Conservation (phyloP, 225 moss, liverwort and hornwort genomes). For the Sphagnum contortum region DNA sequence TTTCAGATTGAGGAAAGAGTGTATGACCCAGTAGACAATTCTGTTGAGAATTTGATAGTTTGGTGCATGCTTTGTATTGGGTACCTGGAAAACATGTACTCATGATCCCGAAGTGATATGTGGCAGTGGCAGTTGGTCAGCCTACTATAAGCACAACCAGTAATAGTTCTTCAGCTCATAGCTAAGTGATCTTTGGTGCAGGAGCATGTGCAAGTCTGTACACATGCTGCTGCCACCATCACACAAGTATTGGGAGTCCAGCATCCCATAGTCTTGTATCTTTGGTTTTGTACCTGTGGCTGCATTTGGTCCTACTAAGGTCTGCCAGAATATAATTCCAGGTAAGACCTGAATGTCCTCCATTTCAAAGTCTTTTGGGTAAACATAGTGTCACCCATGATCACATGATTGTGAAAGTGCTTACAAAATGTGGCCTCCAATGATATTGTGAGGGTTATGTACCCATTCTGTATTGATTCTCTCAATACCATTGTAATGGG, state of each 20-base stretch:
- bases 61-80: too few species aligned
- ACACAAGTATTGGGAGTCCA: slow-evolving; percentile 8
- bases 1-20: too few species aligned
- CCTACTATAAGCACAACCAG: slow-evolving; percentile 16
- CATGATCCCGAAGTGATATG: slow-evolving; percentile 62
- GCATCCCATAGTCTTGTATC: slow-evolving; percentile 44
- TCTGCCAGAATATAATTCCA: slow-evolving; percentile 24
- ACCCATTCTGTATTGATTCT: too few species aligned
- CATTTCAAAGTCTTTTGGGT: too few species aligned
- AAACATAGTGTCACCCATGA: too few species aligned
- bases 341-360: too few species aligned
- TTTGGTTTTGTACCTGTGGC: slow-evolving; percentile 45
- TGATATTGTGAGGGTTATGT: too few species aligned
- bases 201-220: slow-evolving; percentile 10
- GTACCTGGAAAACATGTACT: slow-evolving; percentile 72
- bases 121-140: slow-evolving; percentile 45
- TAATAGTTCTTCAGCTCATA: slow-evolving; percentile 23
- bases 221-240: slow-evolving; percentile 2
- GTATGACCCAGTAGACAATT: too few species aligned
- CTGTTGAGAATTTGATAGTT: too few species aligned
- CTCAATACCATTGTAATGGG: too few species aligned
- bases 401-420: too few species aligned
- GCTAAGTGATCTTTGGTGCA: slow-evolving; percentile 24
- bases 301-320: slow-evolving; percentile 29
- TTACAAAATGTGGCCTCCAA: too few species aligned